A percentile compares a stretch with the other conserved stretches of the same genome.
These are phyloP conservation scores for Iris macrosiphon DNA, from an alignment of 106 monocot genomes.

Conservation along the genomic window DNA sequence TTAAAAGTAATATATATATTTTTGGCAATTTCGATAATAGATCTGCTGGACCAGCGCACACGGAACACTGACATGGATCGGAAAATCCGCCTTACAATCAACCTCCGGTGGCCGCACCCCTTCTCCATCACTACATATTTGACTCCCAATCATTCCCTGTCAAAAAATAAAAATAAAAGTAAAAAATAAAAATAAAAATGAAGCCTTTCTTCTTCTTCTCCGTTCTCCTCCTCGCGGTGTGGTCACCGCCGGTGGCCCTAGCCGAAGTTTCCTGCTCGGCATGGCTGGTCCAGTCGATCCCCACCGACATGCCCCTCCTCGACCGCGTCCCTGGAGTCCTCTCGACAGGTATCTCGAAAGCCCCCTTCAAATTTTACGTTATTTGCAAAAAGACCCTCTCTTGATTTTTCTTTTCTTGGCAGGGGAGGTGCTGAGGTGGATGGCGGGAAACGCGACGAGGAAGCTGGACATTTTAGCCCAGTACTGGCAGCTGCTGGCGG, in stretches of 20 bases:
- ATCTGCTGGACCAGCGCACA: too few relatives aligned
- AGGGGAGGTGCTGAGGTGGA: constrained; percentile 79
- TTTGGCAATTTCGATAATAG: too few relatives aligned
- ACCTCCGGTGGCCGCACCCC: too few relatives aligned
- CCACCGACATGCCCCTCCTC: constrained; percentile 91
- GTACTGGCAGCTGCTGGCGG: constrained; percentile 85
- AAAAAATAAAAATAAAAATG: not conserved
- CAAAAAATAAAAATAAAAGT: too few relatives aligned
- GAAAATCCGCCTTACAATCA: too few relatives aligned
- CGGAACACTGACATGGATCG: too few relatives aligned
- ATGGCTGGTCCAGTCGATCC: constrained; percentile 93
- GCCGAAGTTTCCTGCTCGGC: constrained; percentile 50
- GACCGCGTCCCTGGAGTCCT: constrained; percentile 68
- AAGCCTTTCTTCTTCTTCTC: not conserved
- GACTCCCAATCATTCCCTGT: too few relatives aligned
- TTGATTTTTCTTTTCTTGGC: not conserved
- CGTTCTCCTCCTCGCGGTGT: not conserved
- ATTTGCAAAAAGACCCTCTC: not conserved
- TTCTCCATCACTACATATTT: too few relatives aligned
- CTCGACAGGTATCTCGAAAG: constrained; percentile 47
- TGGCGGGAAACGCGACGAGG: constrained; percentile 80
- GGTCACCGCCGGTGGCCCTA: not conserved
- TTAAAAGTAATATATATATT: too few relatives aligned
- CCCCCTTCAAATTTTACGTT: not conserved
- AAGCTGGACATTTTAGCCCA: constrained; percentile 73